Base-by-base conservation (phyloP, 176 grass and related monocot genomes). In the Areca catechu region DNA sequence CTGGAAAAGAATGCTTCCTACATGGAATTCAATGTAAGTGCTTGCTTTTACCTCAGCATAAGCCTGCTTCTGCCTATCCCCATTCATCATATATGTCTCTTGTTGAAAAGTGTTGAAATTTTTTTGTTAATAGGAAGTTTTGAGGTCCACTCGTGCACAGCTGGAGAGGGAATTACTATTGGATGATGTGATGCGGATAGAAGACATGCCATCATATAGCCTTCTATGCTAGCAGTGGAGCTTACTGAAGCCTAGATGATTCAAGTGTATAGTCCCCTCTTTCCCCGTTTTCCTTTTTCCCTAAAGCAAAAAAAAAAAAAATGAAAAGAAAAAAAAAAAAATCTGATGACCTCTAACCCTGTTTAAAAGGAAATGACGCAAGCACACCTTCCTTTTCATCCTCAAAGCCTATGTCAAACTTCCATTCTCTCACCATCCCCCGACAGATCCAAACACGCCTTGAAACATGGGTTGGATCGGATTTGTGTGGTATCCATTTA, bases 191-290 rank as follows among this genome's bases (percentile, higher is more conserved):
- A 83, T 91, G 61, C 68, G 86, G 61, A 97, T 97, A 22, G 92
- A 97, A 91, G 86, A 97, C 68, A 97, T 97, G 86, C 92, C 92
- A 16, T 97, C 92, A 16, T 97, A 91, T 65, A 79, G 61, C 69
- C 70, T 91, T 49, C 92, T 97, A 61, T 80, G 80, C 65, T 97
- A 87, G 72, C 34, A 3, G 30, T 37, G 30, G 30, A 37, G 30
- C 30, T 37, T 1, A 10, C 7, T 37, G 30, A 37, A 37, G 7
- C 7, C 34, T 43, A 12, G 34, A 12, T 12, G 34, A 43, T 43
- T 12, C 1, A 29, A 43, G 34, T 43, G 34, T 43, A 43, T 43
- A 14, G 34, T 43, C 34, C 7, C 34, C 7, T 12, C 34, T 12
- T 43, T 12, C 9, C 4, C 27, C 27, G 5, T 43, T 43, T 43